Conservation (phyloP, 2,329 filamentous ascomycete genomes). For the Amylocarpus encephaloides region DNA sequence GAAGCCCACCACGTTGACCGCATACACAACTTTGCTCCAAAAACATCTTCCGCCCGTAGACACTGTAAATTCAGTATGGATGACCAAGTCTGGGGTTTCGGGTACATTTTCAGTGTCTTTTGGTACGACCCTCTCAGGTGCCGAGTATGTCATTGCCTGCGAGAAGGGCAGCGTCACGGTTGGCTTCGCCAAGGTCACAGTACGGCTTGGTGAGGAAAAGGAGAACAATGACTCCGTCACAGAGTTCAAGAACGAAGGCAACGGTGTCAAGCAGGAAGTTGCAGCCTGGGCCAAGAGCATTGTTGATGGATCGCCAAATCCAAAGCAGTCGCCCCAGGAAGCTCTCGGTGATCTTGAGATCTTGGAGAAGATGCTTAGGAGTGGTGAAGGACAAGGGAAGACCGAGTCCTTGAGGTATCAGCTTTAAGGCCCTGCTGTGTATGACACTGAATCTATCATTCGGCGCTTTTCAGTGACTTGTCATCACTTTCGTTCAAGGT, state of each 20-base stretch:
- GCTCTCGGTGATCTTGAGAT: conserved; percentile 29
- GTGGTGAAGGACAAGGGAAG: conserved; percentile 30
- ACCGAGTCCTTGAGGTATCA: conserved; percentile 21
- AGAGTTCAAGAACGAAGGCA: conserved; percentile 28
- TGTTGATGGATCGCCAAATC: conserved; percentile 19
- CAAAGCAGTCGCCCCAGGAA: conserved; percentile 22
- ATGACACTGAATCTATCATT: neutral
- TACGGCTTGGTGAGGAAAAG: conserved; percentile 24
- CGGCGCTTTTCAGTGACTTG: neutral
- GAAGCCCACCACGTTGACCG: conserved; percentile 22
- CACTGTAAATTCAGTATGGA: conserved; percentile 31
- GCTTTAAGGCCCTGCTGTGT: conserved; percentile 9
- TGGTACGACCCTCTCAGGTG: conserved; percentile 27
- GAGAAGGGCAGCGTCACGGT: conserved; percentile 30
- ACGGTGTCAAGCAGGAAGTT: conserved; percentile 29
- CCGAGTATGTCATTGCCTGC: conserved; percentile 29
- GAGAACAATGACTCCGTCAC: conserved; percentile 17
- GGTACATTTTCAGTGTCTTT: conserved; percentile 30
- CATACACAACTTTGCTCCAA: conserved; percentile 26
- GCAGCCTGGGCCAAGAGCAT: conserved; percentile 28
- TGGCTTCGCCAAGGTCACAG: conserved; percentile 22
- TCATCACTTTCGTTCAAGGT: no score
- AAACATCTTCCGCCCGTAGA: conserved; percentile 30
- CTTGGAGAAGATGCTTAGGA: conserved; percentile 31
- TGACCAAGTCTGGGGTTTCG: conserved; percentile 26